phyloP scores from a whole-genome alignment of 2,329 filamentous ascomycete species.

The Aaosphaeria pasadenensis region DNA sequence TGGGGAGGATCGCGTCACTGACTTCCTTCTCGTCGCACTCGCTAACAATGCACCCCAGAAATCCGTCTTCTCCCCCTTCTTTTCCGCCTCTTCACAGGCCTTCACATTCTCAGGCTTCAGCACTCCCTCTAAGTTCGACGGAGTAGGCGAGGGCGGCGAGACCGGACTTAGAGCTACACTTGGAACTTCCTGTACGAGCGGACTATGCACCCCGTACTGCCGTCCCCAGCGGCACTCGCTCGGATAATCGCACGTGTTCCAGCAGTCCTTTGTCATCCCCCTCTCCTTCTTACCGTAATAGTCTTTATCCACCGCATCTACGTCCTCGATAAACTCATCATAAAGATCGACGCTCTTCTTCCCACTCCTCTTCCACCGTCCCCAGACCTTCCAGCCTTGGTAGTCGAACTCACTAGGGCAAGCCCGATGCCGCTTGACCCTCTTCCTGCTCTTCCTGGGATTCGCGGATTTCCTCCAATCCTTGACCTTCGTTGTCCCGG shows the following conservation, averaged over 20 bases:
- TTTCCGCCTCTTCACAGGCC: not conserved
- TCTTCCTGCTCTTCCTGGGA: not conserved
- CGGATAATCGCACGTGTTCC: conserved; percentile 45
- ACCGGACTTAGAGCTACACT: not conserved
- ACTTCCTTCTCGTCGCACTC: conserved; percentile 23
- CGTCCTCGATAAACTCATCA: not conserved
- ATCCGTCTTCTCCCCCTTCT: conserved; percentile 8
- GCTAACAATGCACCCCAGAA: conserved; percentile 25
- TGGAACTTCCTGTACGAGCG: conserved; percentile 7
- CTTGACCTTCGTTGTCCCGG: conserved; percentile 42
- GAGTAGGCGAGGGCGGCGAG: conserved; percentile 1
- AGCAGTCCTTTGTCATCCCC: conserved; percentile 37
- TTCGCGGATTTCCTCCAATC: conserved; percentile 18
- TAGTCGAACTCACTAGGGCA: conserved; percentile 55
- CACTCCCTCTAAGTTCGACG: not conserved
- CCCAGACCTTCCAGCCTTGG: conserved; percentile 48
- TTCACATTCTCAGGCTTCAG: too few species aligned
- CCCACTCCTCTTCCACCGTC: conserved; percentile 40
- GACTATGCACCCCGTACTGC: conserved; percentile 25
- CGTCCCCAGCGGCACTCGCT: conserved; percentile 43
- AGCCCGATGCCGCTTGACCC: conserved; percentile 34
- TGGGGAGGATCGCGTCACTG: conserved; percentile 10
- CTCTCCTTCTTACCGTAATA: not conserved
- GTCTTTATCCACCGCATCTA: not conserved
- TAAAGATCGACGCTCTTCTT: not conserved